A percentile compares a stretch with the other conserved stretches of the same genome.
Conservation (phyloP, 176 grass and related monocot genomes). For the Avena eriantha region DNA sequence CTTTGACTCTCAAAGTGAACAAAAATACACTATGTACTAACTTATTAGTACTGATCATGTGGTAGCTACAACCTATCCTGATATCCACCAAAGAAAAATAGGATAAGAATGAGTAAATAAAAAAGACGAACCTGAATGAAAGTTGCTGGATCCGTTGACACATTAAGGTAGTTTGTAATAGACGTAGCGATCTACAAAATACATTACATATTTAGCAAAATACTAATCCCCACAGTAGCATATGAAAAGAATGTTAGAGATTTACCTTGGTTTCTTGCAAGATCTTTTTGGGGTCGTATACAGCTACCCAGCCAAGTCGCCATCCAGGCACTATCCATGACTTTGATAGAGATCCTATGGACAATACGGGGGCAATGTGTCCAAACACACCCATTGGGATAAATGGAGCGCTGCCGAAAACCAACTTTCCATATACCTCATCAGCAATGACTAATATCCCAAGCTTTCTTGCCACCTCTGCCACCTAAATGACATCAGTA, state of each 20-base stretch:
- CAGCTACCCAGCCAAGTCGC: slow-evolving; percentile 76
- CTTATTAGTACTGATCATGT: background rate
- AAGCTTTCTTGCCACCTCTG: slow-evolving; percentile 61
- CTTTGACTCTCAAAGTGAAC: background rate
- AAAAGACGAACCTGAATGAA: slow-evolving; percentile 63
- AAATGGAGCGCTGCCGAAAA: slow-evolving; percentile 55
- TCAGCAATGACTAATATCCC: slow-evolving; percentile 72
- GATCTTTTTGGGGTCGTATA: slow-evolving; percentile 50
- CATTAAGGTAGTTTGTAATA: slow-evolving; percentile 60
- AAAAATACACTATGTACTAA: background rate
- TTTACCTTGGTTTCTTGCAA: slow-evolving; percentile 52
- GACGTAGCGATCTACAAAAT: slow-evolving; percentile 38
- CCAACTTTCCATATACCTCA: slow-evolving; percentile 66
- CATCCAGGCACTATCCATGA: slow-evolving; percentile 80
- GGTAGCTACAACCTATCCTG: background rate
- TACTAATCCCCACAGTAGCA: background rate
- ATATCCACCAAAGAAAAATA: background rate
- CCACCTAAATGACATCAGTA: slow-evolving; percentile 41
- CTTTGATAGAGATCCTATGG: slow-evolving; percentile 72
- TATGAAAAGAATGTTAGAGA: background rate
- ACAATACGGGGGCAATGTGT: slow-evolving; percentile 48
- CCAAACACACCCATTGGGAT: slow-evolving; percentile 67
- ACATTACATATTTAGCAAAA: background rate
- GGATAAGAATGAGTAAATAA: background rate
- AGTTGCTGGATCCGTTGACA: slow-evolving; percentile 72